Conservation (phyloP, 148 eudicot species). For the Vaccinium myrtillus region DNA sequence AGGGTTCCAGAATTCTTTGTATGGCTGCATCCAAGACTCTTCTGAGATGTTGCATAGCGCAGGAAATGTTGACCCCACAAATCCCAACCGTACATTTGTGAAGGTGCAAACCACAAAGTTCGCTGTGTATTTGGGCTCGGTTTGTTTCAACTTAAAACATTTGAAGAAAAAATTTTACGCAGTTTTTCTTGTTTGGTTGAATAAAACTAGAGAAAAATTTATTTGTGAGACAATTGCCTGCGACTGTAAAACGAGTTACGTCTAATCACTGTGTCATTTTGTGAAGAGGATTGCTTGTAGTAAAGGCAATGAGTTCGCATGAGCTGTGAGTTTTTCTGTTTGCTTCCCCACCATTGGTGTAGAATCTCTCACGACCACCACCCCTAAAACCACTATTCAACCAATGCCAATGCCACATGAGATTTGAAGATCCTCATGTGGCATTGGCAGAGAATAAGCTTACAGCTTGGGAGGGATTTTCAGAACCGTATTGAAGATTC, state of each 20-base stretch:
- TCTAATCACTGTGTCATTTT: background rate
- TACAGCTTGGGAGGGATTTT: background rate
- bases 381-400: background rate
- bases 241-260: background rate
- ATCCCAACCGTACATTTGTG: slow-evolving; percentile 56
- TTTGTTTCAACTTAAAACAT: background rate
- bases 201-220: background rate
- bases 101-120: slow-evolving; percentile 46
- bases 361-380: background rate
- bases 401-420: background rate
- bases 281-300: background rate
- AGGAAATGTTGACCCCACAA: slow-evolving; percentile 70
- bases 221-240: background rate
- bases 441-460: background rate
- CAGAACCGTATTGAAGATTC: background rate
- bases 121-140: background rate
- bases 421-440: background rate
- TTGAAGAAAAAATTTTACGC: background rate
- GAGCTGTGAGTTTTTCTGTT: background rate
- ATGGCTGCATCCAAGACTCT: slow-evolving; percentile 67
- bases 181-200: background rate
- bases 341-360: background rate
- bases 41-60: slow-evolving; percentile 70
- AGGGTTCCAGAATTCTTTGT: slow-evolving; percentile 62
- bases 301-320: background rate